Conservation (phyloP, 2,329 filamentous ascomycete genomes). For the Hymenoscyphus albidus region DNA sequence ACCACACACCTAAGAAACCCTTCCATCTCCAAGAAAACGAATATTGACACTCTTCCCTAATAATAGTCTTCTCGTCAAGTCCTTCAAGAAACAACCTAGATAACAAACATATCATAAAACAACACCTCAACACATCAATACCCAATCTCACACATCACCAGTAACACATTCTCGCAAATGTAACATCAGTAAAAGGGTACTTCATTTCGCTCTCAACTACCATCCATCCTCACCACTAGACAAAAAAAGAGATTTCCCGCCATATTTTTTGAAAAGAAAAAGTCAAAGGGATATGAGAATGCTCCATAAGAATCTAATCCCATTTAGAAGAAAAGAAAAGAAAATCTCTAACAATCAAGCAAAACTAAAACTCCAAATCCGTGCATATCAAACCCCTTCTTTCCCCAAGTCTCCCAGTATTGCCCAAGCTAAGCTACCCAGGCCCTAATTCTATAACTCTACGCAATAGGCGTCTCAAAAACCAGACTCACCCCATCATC, state of each 20-base stretch:
- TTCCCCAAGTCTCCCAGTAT: not conserved
- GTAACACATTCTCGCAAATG: not conserved
- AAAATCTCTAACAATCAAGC: not conserved
- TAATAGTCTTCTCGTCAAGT: too few species aligned
- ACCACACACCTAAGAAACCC: too few species aligned
- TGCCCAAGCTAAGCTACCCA: not conserved
- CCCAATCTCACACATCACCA: too few species aligned
- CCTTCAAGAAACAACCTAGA: too few species aligned
- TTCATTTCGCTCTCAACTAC: not conserved
- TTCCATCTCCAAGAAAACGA: too few species aligned
- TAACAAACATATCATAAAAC: too few species aligned
- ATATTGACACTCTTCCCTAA: too few species aligned
- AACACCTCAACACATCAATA: too few species aligned
- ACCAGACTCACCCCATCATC: constrained; percentile 74
- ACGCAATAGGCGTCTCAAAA: constrained; percentile 48
- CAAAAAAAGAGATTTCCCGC: not conserved
- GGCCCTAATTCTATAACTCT: not conserved
- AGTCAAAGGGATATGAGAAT: not conserved
- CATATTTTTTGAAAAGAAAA: not conserved
- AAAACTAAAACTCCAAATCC: not conserved
- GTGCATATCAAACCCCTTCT: not conserved
- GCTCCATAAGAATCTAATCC: not conserved
- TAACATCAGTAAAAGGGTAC: not conserved
- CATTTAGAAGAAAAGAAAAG: not conserved
- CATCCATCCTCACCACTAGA: not conserved